Evolutionary conservation across 2,329 filamentous ascomycete species (phyloP), one percentile per base, ranked within the genome.

Genomic region (Cladosporium cucumerinum): DNA sequence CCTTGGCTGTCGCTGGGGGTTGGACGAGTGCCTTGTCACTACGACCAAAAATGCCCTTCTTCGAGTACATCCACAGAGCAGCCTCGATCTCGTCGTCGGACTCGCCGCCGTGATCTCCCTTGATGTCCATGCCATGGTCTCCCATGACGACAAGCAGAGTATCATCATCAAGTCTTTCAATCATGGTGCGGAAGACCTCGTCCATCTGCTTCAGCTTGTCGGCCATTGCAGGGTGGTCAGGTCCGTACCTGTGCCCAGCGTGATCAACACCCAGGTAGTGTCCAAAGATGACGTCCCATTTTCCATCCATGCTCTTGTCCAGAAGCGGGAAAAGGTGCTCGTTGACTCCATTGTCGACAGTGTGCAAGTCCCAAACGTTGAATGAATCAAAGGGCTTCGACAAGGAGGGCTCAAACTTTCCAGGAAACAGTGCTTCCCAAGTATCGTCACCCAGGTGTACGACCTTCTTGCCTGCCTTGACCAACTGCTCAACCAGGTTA

Each of bases 381-480:
- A 99, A 96, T 67, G 94, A 98, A 76, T 98, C 94, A 77, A 97
- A 99, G 0, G 95, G 87, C 71, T 84, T 87, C 70, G 93, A 97
- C 64, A 97, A 86, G 64, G 94, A 90, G 10, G 88, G 81, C 76
- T 97, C 89, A 72, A 99, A 99, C 77, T 96, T 93, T n/a, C 85
- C 91, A 0, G 95, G 95, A 75, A 98, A 99, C 18, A 99, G 82
- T 51, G 92, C 85, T 69, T 93, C 91, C 95, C 95, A 99, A 5
- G 95, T 99, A 78, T 99, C 94, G 76, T 99, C 95, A n/a, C 95
- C 95, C 43, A 99, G 81, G 73, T 99, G 96, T 6, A 93, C 95
- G 70, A 99, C 86, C 68, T 85, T 91, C 82, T 92, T 90, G 39
- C 87, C 87, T 18, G 86, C 85, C 71, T 83, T 80, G 64, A 81